A percentile compares a stretch with the other conserved stretches of the same genome.
These are phyloP conservation scores for Ammopiptanthus mongolicus DNA, from an alignment of 306 rosid species.

Conservation along the genomic window DNA sequence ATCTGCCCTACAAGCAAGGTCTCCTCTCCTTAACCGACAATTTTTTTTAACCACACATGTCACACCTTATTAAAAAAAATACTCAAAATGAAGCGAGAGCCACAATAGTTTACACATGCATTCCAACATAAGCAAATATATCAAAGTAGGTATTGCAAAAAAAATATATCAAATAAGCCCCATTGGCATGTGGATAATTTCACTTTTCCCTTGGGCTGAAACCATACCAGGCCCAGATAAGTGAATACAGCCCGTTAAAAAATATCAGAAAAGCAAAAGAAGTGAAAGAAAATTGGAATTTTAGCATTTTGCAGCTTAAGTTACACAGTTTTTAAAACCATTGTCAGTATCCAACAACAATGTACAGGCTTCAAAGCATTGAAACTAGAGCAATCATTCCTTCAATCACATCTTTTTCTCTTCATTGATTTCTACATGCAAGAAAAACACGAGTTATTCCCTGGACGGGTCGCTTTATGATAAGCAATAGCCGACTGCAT, in stretches of 20 bases:
- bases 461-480: neutral
- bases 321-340: neutral
- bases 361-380: neutral
- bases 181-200: neutral
- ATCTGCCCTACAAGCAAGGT: neutral
- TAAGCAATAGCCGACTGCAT: too few relatives aligned
- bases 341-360: neutral
- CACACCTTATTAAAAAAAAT: neutral
- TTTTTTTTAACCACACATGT: neutral
- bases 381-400: neutral
- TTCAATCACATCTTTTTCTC: neutral
- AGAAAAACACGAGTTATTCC: neutral
- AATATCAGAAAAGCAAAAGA: too few relatives aligned
- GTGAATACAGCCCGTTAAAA: neutral
- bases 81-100: neutral
- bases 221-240: neutral
- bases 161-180: neutral
- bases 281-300: too few relatives aligned
- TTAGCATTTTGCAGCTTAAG: neutral
- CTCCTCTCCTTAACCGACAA: neutral
- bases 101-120: neutral
- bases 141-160: neutral
- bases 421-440: neutral
- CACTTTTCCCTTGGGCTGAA: conserved; percentile 14
- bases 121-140: neutral